Conservation (phyloP, 2,329 filamentous ascomycete species). For the Biscogniauxia sp. region DNA sequence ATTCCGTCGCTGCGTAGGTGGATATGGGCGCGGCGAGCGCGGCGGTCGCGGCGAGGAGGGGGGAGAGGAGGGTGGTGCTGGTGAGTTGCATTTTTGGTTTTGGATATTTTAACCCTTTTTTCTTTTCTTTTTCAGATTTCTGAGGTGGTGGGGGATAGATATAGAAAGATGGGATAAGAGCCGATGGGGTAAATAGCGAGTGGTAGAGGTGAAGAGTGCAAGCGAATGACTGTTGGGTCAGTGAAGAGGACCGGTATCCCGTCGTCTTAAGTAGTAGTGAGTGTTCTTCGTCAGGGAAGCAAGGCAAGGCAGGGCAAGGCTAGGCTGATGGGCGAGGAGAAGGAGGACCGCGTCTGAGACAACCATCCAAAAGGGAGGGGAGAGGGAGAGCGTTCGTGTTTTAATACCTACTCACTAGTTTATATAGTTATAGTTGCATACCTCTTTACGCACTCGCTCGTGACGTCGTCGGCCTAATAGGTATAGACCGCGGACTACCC, state of each 20-base stretch:
- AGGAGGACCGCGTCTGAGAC: background rate
- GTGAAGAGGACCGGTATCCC: background rate
- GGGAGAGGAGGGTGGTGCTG: slow-evolving; percentile 21
- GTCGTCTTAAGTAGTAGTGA: background rate
- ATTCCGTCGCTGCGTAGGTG: slow-evolving; percentile 30
- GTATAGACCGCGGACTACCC: background rate
- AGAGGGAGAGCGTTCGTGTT: background rate
- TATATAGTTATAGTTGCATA: background rate
- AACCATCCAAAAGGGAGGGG: background rate
- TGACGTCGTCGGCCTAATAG: background rate
- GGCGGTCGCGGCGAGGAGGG: slow-evolving; percentile 21
- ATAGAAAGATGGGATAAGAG: slow-evolving; percentile 1
- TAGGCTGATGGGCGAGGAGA: background rate
- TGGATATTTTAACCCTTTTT: background rate
- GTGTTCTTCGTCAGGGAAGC: background rate
- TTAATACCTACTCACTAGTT: background rate
- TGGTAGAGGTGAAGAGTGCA: background rate
- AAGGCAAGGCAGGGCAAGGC: background rate
- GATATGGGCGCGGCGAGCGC: slow-evolving; percentile 22
- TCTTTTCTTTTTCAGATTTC: background rate
- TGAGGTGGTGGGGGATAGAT: slow-evolving; percentile 1
- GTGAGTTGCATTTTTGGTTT: slow-evolving; percentile 32
- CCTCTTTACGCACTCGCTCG: background rate
- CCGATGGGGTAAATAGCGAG: background rate
- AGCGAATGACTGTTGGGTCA: background rate